Evolutionary conservation across 148 eudicot species (phyloP), one percentile per base, ranked within the genome.

Genomic region (Arctostaphylos glauca): DNA sequence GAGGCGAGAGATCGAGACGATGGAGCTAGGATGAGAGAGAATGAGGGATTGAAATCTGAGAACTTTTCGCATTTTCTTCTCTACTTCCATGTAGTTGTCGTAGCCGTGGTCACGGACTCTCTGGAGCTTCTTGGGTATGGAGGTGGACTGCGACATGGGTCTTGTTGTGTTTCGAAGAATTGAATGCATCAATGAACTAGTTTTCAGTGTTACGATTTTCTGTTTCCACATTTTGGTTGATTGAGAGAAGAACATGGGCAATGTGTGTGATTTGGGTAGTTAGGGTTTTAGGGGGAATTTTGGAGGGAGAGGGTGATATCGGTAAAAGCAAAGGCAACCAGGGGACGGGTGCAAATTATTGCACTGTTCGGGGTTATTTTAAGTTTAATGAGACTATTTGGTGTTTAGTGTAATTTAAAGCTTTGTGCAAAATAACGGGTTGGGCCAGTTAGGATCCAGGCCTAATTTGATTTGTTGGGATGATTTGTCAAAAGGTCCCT

Each of bases 51-150:
- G 88, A 50, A 96, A 89, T 77, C 93, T 94, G 76, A 94, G 86
- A 59, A 93, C 90, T 83, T 94, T 96, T 14, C 97, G 88, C 31
- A 89, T 90, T 80, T 94, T 96, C 60, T 96, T 96, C 81, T 96
- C 96, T 59, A 96, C 83, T 81, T 96, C 99, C 99, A 96, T 96
- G 95, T 89, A 93, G 75, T 94, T 86, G 83, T 96, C 99, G 80
- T 74, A 96, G 19, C 91, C 97, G 81, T 94, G 95, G 86, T 96
- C 98, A 68, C 98, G 85, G 0, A 93, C 82, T 10, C 98, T 83
- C 7, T 79, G 84, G 13, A 90, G 93, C 38, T 92, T 94, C 82
- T 87, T 91, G 84, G 98, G 99, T 44, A 96, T 93, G 83, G 94
- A 88, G 55, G 95, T 94, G 67, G 97, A 88, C 82, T 91, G 90